phyloP scores from a whole-genome alignment of 495 filamentous ascomycete genomes.

The Cercophora samala region DNA sequence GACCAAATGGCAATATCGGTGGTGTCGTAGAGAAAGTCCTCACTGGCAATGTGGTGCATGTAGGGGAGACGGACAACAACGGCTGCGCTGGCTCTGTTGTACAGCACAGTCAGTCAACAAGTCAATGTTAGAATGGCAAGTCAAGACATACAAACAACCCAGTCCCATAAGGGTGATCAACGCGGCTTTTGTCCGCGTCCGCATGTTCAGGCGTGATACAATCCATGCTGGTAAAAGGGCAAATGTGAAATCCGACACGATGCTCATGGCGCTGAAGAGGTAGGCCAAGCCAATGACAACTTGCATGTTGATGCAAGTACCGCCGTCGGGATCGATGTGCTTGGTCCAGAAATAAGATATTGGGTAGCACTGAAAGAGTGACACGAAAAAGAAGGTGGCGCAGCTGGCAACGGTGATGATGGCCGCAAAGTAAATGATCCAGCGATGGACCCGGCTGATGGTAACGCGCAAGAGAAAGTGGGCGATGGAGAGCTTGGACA shows the following conservation, averaged over 20 bases:
- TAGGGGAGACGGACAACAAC: slow-evolving; percentile 31
- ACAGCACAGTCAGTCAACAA: neutral
- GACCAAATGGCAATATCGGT: slow-evolving; percentile 36
- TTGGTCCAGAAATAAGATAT: slow-evolving; percentile 39
- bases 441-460: slow-evolving; percentile 35
- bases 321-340: slow-evolving; percentile 8
- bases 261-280: slow-evolving; percentile 27
- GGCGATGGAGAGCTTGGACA: slow-evolving; percentile 43
- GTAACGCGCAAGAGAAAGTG: slow-evolving; percentile 45
- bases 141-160: slow-evolving; percentile 33
- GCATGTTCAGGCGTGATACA: slow-evolving; percentile 35
- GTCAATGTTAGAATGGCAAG: neutral
- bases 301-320: slow-evolving; percentile 27
- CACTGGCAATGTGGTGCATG: slow-evolving; percentile 21
- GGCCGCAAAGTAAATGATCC: slow-evolving; percentile 35
- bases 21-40: slow-evolving; percentile 35
- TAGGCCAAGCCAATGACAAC: slow-evolving; percentile 27
- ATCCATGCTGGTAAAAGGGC: slow-evolving; percentile 35
- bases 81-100: slow-evolving; percentile 30
- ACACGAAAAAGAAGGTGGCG: slow-evolving; percentile 39
- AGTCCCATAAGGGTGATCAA: slow-evolving; percentile 25
- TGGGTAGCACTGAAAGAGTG: slow-evolving; percentile 45
- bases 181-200: slow-evolving; percentile 21
- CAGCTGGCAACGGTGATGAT: slow-evolving; percentile 32
- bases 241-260: slow-evolving; percentile 35